phyloP scores from a whole-genome alignment of 2,329 filamentous ascomycete species.

The Aspergillus oerlinghausenensis region DNA sequence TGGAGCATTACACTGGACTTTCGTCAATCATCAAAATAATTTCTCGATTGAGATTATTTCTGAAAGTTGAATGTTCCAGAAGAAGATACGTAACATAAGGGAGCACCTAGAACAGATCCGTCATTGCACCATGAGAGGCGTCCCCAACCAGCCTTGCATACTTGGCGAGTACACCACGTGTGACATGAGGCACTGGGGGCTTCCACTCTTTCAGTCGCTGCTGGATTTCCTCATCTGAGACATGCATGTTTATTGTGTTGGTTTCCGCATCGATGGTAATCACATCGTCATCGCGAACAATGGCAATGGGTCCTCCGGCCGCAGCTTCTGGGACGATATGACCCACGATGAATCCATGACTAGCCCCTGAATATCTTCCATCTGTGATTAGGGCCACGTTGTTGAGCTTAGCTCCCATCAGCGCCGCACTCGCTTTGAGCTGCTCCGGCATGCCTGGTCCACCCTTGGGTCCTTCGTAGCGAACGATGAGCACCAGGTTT shows the following conservation, averaged over 20 bases:
- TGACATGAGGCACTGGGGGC: conserved; percentile 66
- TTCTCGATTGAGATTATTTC: background rate
- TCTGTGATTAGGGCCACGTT: conserved; percentile 92
- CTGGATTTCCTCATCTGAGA: conserved; percentile 67
- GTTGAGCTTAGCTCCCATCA: conserved; percentile 84
- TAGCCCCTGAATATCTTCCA: conserved; percentile 81
- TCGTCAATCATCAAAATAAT: background rate
- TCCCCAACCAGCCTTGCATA: conserved; percentile 84
- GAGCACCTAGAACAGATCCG: conserved; percentile 59
- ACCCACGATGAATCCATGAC: conserved; percentile 88
- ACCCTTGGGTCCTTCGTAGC: conserved; percentile 90
- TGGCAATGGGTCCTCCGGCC: conserved; percentile 79
- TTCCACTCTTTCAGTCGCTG: conserved; percentile 63
- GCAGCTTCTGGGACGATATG: conserved; percentile 90
- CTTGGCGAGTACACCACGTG: conserved; percentile 81
- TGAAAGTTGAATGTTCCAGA: background rate
- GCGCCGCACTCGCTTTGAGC: conserved; percentile 78
- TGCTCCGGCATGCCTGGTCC: conserved; percentile 97
- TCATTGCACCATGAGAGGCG: conserved; percentile 87
- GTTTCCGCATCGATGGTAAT: conserved; percentile 81
- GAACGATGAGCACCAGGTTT: conserved; percentile 82
- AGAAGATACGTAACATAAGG: background rate
- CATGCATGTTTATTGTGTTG: conserved; percentile 67
- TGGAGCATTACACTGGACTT: background rate
- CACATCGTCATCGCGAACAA: conserved; percentile 73